Conservation (phyloP, 345 rosid genomes). For the Citrus glauca region DNA sequence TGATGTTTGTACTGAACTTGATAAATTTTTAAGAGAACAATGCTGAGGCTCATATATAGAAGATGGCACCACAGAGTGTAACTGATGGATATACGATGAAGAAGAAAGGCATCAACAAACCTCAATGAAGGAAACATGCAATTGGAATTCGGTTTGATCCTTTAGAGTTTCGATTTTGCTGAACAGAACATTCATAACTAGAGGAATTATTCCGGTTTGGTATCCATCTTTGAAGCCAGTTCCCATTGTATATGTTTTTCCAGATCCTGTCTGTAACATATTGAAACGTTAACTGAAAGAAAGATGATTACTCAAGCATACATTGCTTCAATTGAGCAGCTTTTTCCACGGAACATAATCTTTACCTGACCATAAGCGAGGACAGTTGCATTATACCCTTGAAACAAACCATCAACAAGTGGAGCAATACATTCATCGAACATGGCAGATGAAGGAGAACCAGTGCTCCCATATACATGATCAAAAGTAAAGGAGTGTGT, state of each 20-base stretch:
- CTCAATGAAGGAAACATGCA: conserved; percentile 96
- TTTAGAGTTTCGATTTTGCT: conserved; percentile 73
- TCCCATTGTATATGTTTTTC: conserved; percentile 99
- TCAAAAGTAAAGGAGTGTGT: conserved; percentile 95
- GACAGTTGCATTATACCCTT: conserved; percentile 98
- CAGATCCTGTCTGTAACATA: conserved; percentile 85
- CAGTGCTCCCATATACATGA: conserved; percentile 91
- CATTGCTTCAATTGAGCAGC: neutral
- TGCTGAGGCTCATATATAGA: neutral
- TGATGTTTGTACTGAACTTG: neutral
- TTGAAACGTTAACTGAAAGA: conserved; percentile 15
- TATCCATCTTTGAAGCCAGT: conserved; percentile 80
- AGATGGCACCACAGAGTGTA: neutral
- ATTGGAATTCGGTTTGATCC: conserved; percentile 78
- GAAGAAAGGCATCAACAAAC: conserved; percentile 34
- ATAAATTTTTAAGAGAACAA: neutral
- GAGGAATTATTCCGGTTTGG: conserved; percentile 82
- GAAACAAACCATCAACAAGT: conserved; percentile 94
- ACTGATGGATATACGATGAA: conserved; percentile 1
- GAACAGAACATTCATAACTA: conserved; percentile 84
- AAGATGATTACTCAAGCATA: neutral
- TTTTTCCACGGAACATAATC: conserved; percentile 1
- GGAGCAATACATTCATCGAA: conserved; percentile 87
- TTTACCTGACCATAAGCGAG: conserved; percentile 99
- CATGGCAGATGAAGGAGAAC: conserved; percentile 75